phyloP scores from a whole-genome alignment of 2,329 filamentous ascomycete species.

The Emmonsiellopsis sp. region DNA sequence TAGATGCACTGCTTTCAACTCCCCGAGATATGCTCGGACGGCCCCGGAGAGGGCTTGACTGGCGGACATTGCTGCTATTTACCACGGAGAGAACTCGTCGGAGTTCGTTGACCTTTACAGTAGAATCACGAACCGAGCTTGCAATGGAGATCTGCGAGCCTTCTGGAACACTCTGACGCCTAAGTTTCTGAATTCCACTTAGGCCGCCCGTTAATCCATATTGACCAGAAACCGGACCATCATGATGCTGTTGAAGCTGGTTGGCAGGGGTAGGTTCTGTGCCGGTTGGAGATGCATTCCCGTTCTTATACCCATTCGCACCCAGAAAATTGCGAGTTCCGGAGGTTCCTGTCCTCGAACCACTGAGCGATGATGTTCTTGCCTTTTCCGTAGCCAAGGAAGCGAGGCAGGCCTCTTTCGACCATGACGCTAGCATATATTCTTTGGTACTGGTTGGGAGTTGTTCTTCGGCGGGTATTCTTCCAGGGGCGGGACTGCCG shows the following conservation, averaged over 20 bases:
- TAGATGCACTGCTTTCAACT: conserved; percentile 27
- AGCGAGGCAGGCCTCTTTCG: conserved; percentile 61
- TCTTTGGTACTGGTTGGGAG: conserved; percentile 61
- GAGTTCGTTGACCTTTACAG: conserved; percentile 39
- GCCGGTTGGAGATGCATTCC: conserved; percentile 22
- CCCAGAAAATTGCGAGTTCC: conserved; percentile 16
- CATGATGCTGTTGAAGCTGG: conserved; percentile 12
- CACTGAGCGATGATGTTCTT: conserved; percentile 64
- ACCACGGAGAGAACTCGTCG: conserved; percentile 38
- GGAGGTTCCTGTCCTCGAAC: conserved; percentile 57
- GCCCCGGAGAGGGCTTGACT: conserved; percentile 34
- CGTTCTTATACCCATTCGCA: conserved; percentile 20
- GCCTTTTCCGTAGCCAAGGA: conserved; percentile 56
- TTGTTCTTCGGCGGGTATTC: conserved; percentile 36
- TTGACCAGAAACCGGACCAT: conserved; percentile 12
- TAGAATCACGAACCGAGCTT: conserved; percentile 34
- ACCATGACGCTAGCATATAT: conserved; percentile 72
- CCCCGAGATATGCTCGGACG: conserved; percentile 22
- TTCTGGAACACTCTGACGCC: conserved; percentile 29
- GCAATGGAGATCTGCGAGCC: conserved; percentile 22
- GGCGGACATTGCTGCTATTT: conserved; percentile 22
- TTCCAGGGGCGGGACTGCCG: conserved; percentile 30
- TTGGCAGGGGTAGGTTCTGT: conserved; percentile 14
- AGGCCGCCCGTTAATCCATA: conserved; percentile 14
- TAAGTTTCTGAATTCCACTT: conserved; percentile 20